phyloP scores from a whole-genome alignment of 805 yeast genomes.

The Spathaspora sp. region DNA sequence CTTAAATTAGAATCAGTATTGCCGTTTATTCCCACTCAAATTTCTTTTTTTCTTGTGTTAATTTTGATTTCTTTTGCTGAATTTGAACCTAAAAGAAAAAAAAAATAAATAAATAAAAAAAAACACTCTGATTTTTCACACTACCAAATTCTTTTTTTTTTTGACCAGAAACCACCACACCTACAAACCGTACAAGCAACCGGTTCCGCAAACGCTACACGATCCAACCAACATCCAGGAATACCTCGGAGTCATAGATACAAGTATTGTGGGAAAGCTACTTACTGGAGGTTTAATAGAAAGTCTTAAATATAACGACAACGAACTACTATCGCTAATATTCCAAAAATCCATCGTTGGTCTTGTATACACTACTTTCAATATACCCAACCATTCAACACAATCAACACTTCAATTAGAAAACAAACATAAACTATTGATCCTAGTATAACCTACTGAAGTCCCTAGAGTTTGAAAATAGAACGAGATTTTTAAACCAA shows the following conservation, averaged over 20 bases:
- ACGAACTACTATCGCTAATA: not conserved
- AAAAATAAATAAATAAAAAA: not conserved
- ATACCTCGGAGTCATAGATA: not conserved
- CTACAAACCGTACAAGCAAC: not conserved
- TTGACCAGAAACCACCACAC: not conserved
- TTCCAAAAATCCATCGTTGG: not conserved
- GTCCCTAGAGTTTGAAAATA: not conserved
- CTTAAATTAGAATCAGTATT: not conserved
- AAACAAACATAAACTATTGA: not conserved
- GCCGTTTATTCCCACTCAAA: not conserved
- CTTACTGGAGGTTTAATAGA: not conserved
- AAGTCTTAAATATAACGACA: not conserved
- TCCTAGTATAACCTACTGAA: too few relatives aligned
- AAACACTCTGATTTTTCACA: not conserved
- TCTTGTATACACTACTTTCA: not conserved
- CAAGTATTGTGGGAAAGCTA: not conserved
- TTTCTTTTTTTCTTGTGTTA: not conserved
- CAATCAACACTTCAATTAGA: not conserved
- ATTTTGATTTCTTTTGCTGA: not conserved
- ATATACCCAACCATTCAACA: not conserved
- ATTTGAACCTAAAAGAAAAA: not conserved
- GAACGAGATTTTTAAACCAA: too few relatives aligned
- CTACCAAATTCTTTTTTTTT: not conserved
- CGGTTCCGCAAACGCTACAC: not conserved
- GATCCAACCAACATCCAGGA: not conserved